phyloP scores from a whole-genome alignment of 108 stramenopile genomes.

The Cafeteria roenbergensis region DNA sequence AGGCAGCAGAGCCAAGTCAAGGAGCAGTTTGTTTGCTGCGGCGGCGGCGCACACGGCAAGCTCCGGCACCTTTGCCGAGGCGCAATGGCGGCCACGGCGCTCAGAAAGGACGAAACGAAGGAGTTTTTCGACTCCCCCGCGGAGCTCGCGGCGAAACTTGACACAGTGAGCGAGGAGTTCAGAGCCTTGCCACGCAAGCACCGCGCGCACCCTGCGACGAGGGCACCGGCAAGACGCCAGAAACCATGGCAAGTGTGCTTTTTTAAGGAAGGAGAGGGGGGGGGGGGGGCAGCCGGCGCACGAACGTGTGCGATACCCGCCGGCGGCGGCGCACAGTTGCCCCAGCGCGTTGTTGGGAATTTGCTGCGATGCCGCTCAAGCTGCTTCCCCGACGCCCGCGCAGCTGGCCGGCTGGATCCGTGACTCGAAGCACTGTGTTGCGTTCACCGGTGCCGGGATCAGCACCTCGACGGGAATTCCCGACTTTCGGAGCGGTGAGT shows the following conservation, averaged over 20 bases:
- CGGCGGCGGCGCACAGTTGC: too few species aligned
- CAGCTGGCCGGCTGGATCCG: neutral
- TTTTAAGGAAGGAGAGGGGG: neutral
- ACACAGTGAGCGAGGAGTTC: neutral
- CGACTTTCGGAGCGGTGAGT: neutral
- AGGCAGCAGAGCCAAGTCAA: too few species aligned
- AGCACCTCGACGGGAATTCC: neutral
- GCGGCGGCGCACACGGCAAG: too few species aligned
- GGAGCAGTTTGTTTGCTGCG: too few species aligned
- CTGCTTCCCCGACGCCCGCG: too few species aligned
- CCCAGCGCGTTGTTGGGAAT: too few species aligned
- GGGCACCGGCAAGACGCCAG: neutral
- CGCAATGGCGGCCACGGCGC: neutral
- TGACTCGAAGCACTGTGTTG: neutral
- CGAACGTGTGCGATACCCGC: too few species aligned
- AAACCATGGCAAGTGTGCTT: neutral
- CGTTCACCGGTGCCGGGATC: neutral
- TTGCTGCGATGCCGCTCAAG: too few species aligned
- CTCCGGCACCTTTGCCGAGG: too few species aligned
- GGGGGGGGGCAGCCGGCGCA: too few species aligned
- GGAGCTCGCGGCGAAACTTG: neutral
- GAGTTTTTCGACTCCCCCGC: neutral
- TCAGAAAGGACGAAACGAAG: neutral
- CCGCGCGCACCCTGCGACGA: neutral
- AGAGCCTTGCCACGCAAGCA: neutral